These are phyloP conservation scores for Phytophthora litchii DNA, from an alignment of 352 stramenopile species.

Conservation along the genomic window DNA sequence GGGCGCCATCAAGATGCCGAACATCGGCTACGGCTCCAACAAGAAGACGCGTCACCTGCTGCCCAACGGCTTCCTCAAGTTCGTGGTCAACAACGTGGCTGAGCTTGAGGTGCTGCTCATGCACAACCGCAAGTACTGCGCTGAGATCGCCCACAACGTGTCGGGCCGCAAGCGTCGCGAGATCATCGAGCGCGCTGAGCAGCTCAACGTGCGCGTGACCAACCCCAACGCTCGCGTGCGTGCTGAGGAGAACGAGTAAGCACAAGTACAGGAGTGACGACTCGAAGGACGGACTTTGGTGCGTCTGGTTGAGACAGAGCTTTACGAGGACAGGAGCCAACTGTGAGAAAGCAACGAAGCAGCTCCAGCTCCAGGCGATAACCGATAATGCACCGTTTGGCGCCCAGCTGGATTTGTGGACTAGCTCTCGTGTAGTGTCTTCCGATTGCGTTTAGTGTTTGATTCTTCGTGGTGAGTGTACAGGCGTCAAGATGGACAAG, in stretches of 20 bases:
- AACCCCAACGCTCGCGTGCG: conserved; percentile 98
- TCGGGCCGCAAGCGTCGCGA: conserved; percentile 95
- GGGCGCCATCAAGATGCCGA: conserved; percentile 97
- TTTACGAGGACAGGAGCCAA: conserved; percentile 46
- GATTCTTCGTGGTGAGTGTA: conserved; percentile 2
- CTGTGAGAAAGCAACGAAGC: conserved; percentile 49
- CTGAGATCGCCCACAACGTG: conserved; percentile 98
- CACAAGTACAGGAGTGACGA: conserved; percentile 33
- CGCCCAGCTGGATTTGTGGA: conserved; percentile 50
- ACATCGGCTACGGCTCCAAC: conserved; percentile 99
- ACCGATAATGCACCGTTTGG: conserved; percentile 51
- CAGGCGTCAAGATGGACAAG: too few relatives aligned
- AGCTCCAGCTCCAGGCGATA: conserved; percentile 43
- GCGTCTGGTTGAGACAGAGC: conserved; percentile 22
- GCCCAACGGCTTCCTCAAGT: conserved; percentile 99
- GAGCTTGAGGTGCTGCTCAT: conserved; percentile 97
- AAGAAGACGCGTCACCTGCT: conserved; percentile 98
- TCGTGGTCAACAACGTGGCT: conserved; percentile 98
- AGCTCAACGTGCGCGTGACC: conserved; percentile 98
- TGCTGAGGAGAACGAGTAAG: conserved; percentile 96
- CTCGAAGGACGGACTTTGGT: conserved; percentile 18
- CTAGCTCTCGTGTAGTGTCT: conserved; percentile 41
- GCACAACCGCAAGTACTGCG: conserved; percentile 98
- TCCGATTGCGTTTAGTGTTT: conserved; percentile 12
- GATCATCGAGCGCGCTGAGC: conserved; percentile 98